Base-by-base conservation (phyloP, 2,329 filamentous ascomycete species). In the Colletotrichum brevisporum region DNA sequence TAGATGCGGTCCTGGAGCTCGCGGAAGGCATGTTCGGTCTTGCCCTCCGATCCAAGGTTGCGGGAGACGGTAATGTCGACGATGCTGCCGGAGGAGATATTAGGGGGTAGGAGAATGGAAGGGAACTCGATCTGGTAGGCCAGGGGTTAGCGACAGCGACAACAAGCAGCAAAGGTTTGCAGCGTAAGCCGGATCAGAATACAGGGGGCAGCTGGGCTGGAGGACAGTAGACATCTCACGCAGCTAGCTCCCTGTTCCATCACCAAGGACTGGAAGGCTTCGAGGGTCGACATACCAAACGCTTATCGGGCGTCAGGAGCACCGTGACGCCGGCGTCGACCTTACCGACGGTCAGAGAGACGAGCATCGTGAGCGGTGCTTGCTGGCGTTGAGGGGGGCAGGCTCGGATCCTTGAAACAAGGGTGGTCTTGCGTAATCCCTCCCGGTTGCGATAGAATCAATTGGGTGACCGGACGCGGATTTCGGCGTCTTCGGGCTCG, bases 321-420 rank as follows among this genome's bases (percentile, higher is more conserved):
- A 99, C 96, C 57, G 96, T 97, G 79, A 99, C 95, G 83, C 96
- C 96, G 77, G 96, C 96, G 83, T 99, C 96, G 83, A 99, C 96
- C 86, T 99, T 99, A 86, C 96, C 96, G 82, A 99, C 96, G 58
- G 95, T 98, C 79, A 99, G 88, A 74, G 96, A 98, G 83, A 99
- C 94, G 78, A 98, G 88, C 96, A 99, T 98, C 58, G 79, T 87
- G 75, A 27, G 51, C 18, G 56, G 43, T 52, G 55, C 51, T 60
- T 51, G 36, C 41, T 58, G 48, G 54, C 51, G 56, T 56, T 66
- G 50, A 66, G 24, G 45, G 41, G 31, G 55, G 31, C 15, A 60
- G 60, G 51, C 39, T 26, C 39, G 50, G 15, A 50, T 60, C 24
- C 26, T 65, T 36, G 51, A 52, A 59, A 62, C 26, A 39, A 54